Base-by-base conservation (phyloP, 768 basidiomycete species). In the Mycena metata region DNA sequence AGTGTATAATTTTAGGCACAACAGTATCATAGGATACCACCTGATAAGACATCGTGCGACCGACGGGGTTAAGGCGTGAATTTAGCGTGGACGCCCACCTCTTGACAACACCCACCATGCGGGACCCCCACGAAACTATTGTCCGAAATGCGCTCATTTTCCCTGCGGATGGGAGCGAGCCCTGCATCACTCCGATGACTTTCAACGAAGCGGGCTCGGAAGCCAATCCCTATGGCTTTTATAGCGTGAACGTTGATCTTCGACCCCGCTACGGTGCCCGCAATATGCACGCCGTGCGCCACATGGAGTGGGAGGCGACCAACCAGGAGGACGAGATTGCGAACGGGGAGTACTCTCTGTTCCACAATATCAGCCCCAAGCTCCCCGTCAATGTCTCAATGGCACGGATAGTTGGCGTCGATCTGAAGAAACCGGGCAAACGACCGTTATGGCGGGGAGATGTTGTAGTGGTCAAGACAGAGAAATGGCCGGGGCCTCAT, bases 381-480 rank as follows among this genome's bases (percentile, higher is more conserved):
- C 64, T 66, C 21, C 64, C 64, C 3, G 21, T 52, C 17, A 66
- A 66, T 26, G 30, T 39, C 11, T 12, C 57, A 13, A 66, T 66
- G 57, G 66, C 66, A 7, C 50, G 51, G 12, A 9, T 61, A 1
- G 66, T 67, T 1, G 60, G 47, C 10, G 59, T 42, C 0, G 46
- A 67, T 50, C 26, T 52, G 1, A 24, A 56, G 19, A 60, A n/a
- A 24, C 66, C 66, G n/a, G 66, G 66, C 1, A 13, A 49, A 17
- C 52, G 60, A 10, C 60, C 46, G 1, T 7, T 67, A 59, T 60
- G 66, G 60, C 46, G 66, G 21, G 66, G 64, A 2, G 66, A 67
- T 24, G 66, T 57, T 3, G 60, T 67, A 11, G 45, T 67, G 24
- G 60, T 67, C 24, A 61, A 61, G 60, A 56, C 6, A 33, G 24